Evolutionary conservation across 176 grass and related monocot species (phyloP).

Genomic region (Oryza glaberrima): DNA sequence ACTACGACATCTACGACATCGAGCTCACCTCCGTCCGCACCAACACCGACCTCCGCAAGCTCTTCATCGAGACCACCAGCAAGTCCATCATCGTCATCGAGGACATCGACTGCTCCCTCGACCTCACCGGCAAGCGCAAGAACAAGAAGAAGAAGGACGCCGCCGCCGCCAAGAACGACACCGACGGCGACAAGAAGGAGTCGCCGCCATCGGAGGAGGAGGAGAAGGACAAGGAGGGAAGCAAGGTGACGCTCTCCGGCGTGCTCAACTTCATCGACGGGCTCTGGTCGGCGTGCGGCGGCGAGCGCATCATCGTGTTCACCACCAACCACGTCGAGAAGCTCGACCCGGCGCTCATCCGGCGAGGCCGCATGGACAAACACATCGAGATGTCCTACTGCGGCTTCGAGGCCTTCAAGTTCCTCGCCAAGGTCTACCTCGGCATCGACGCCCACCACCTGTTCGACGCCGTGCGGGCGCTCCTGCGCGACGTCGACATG

Average conservation of each 20-base stretch:
- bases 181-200: neutral
- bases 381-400: slow-evolving; percentile 63
- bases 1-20: slow-evolving; percentile 53
- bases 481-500: slow-evolving; percentile 30
- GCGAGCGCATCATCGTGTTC: slow-evolving; percentile 53
- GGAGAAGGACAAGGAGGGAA: neutral
- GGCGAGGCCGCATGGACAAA: slow-evolving; percentile 55
- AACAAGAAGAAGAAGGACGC: neutral
- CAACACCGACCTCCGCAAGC: slow-evolving; percentile 57
- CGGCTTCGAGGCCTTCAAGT: slow-evolving; percentile 45
- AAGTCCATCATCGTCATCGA: slow-evolving; percentile 83
- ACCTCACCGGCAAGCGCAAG: slow-evolving; percentile 55
- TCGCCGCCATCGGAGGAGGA: neutral
- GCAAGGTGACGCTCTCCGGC: slow-evolving; percentile 48
- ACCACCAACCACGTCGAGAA: slow-evolving; percentile 54
- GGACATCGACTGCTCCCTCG: slow-evolving; percentile 83
- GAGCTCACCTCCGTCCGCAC: slow-evolving; percentile 41
- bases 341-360: slow-evolving; percentile 52
- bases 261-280: slow-evolving; percentile 64
- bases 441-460: slow-evolving; percentile 24
- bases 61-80: slow-evolving; percentile 53
- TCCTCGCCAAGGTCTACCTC: slow-evolving; percentile 39
- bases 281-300: slow-evolving; percentile 53
- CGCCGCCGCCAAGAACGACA: neutral
- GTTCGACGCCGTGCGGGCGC: neutral